Base-by-base conservation (phyloP, 2,329 filamentous ascomycete species). In the Arthrobotrys conoides region DNA sequence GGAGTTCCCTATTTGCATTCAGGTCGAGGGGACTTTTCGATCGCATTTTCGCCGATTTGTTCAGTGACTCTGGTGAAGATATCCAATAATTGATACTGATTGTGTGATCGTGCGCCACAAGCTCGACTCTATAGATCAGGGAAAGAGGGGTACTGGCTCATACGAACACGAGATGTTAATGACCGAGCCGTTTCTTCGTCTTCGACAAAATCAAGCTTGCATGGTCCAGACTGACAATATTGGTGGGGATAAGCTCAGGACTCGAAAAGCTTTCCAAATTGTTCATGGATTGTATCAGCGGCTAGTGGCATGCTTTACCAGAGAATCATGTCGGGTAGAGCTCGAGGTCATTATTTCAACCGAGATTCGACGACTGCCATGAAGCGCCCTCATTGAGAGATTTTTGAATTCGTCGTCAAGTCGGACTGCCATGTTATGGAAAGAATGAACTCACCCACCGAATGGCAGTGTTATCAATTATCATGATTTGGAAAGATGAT, bases 211-310 rank as follows among this genome's bases (percentile, higher is more conserved):
- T 48, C 12, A 46, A 44, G 24, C 38, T 57, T 66, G 27, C 38
- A 48, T 65, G 59, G 69, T 66, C 69, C 59, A 66, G 69, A 66
- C 48, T 57, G 18, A 3, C 46, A 27, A 44, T 57, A 59, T 48
- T 59, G 61, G 70, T 51, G 27, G 22, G 44, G 51, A 59, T 69
- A 59, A 69, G 61, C 49, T 65, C 48, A n/a, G 68, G 46, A 48
- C 22, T 36, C 46, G 27, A 72, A 46, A 53, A 14, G 14, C 5
- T 65, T 65, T 24, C 30, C 18, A 33, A 49, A 9, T 41, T 8
- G n/a, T 65, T 48, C 41, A 51, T 67, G 61, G 72, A 70, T 71
- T 61, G 66, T 63, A 71, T 46, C 57, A 76, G 72, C 66, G 72
- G 72, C 46, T 76, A 76, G 72, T 49, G 57, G 66, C 59, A 57